phyloP scores from a whole-genome alignment of 768 basidiomycete species.

The Pleurotus citrinopileatus region DNA sequence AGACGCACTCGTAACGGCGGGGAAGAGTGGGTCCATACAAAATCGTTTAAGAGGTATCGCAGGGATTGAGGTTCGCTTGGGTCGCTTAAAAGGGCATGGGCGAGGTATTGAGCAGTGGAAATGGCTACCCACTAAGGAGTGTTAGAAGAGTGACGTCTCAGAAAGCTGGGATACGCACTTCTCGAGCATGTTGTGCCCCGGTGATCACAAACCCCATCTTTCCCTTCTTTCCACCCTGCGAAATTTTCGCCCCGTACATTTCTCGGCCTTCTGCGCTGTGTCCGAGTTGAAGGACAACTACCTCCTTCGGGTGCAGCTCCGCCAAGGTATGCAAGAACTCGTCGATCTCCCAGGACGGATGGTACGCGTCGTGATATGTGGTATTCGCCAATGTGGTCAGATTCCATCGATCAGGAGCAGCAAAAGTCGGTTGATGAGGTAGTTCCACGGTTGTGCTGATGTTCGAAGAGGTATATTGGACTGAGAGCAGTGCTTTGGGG shows the following conservation, averaged over 20 bases:
- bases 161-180: conserved; percentile 38
- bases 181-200: conserved; percentile 75
- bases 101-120: conserved; percentile 66
- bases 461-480: conserved; percentile 14
- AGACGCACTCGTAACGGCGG: conserved; percentile 1
- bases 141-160: conserved; percentile 2
- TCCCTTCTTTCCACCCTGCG: conserved; percentile 20
- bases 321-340: conserved; percentile 49
- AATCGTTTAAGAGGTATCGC: conserved; percentile 46
- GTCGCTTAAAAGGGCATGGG: conserved; percentile 64
- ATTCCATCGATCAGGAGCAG: conserved; percentile 23
- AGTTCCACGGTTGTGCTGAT: conserved; percentile 11
- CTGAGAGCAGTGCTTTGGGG: conserved; percentile 13
- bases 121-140: conserved; percentile 75
- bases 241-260: conserved; percentile 53
- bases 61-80: conserved; percentile 44
- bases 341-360: conserved; percentile 52
- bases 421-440: conserved; percentile 3
- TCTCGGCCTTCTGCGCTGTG: conserved; percentile 57
- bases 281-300: conserved; percentile 48
- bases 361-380: conserved; percentile 46
- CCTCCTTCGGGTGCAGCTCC: conserved; percentile 41
- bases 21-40: conserved; percentile 34
- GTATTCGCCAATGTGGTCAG: conserved; percentile 31
- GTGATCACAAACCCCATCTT: conserved; percentile 57